Evolutionary conservation across 306 rosid genomes (phyloP).

Genomic region (Acacia melanoxylon): DNA sequence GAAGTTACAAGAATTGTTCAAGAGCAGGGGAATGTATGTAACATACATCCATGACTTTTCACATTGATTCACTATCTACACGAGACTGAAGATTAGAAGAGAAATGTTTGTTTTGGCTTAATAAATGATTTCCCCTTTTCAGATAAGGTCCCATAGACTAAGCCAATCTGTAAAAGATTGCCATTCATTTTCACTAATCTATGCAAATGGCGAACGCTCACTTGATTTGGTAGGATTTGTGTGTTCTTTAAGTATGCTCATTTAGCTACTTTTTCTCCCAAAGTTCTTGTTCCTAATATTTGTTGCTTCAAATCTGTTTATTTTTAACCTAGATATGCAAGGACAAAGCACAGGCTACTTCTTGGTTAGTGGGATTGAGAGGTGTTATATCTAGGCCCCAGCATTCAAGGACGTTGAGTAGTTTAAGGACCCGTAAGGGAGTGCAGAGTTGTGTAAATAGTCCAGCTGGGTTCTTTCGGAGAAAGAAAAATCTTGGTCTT

Average conservation of each 20-base stretch:
- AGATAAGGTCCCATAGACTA: constrained; percentile 62
- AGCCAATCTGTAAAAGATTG: constrained; percentile 55
- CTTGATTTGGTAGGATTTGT: constrained; percentile 70
- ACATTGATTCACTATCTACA: constrained; percentile 15
- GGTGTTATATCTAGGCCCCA: constrained; percentile 56
- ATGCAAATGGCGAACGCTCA: constrained; percentile 67
- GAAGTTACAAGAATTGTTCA: constrained; percentile 60
- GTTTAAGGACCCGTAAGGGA: constrained; percentile 62
- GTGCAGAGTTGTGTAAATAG: constrained; percentile 81
- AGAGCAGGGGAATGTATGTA: constrained; percentile 67
- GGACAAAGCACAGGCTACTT: constrained; percentile 76
- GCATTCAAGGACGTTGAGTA: constrained; percentile 46
- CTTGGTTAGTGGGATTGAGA: constrained; percentile 79
- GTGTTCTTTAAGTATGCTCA: not conserved
- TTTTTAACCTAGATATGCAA: constrained; percentile 63
- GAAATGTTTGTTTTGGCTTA: constrained; percentile 26
- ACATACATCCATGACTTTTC: constrained; percentile 25
- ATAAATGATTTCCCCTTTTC: constrained; percentile 36
- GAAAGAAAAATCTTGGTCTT: constrained; percentile 84
- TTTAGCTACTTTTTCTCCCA: not conserved
- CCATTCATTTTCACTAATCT: constrained; percentile 71
- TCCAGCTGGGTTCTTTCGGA: constrained; percentile 73
- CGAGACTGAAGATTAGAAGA: constrained; percentile 20
- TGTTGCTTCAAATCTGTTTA: constrained; percentile 20
- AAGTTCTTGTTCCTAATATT: not conserved